Evolutionary conservation across 23 red algal species (phyloP), one percentile per base, ranked within the genome.

Genomic region (Agarophyton chilense): DNA sequence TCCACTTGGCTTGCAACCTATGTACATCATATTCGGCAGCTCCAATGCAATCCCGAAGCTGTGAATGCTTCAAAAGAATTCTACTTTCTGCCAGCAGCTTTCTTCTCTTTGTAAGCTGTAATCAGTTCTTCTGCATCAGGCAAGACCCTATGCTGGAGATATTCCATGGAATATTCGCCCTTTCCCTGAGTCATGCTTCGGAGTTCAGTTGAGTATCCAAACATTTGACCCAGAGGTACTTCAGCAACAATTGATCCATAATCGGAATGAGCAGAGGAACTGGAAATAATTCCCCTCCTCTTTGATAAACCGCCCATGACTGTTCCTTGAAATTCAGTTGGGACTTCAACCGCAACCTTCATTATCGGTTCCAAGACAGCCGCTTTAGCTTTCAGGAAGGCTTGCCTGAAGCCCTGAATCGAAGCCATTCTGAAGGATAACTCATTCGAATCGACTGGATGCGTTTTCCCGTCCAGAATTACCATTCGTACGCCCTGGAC

Each of bases 161-260:
- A 96, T 64, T 99, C 97, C 97, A 99, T 99, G 7, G 97, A 78
- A 73, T 92, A 99, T 43, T 99, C 97, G 12, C 97, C 97, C 81
- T 99, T 99, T 14, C 97, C 97, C 68, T 99, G 97, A 13, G 97
- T 99, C 73, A 89, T 77, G 43, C 87, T 93, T 41, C 97, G 90
- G 19, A 99, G 84, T 57, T 96, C 97, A 24, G 97, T 99, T 50
- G 93, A 85, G 58, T 95, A 99, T 2, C 97, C 97, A 90, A 99
- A 99, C 97, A 99, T 99, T 56, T 87, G 73, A 38, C 40, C 49
- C 39, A 99, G 64, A 33, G 97, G 97, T 28, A 99, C 93, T 78
- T 99, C 90, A 6, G 92, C 81, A 16, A 72, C 87, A 65, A 95
- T 81, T 40, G 78, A 52, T 36, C 81, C 78, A 42, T 89, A 84